These are phyloP conservation scores for Dillenia turbinata DNA, from an alignment of 164 flowering plant species.

Conservation along the genomic window DNA sequence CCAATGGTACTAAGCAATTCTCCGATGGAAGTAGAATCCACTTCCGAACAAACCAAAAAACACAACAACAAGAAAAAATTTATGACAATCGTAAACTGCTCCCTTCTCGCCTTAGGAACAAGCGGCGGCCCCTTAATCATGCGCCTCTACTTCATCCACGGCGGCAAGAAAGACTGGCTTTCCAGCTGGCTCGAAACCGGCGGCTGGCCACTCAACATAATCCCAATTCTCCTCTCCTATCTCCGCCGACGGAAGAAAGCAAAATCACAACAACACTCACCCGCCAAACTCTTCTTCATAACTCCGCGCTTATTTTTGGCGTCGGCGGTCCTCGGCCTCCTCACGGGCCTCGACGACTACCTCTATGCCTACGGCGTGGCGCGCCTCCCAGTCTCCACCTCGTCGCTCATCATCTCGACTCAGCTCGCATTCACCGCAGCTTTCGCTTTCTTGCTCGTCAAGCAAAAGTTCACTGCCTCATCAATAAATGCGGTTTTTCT, in stretches of 20 bases:
- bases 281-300: slow-evolving; percentile 21
- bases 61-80: neutral
- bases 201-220: slow-evolving; percentile 45
- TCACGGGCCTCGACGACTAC: slow-evolving; percentile 43
- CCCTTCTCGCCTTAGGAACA: slow-evolving; percentile 34
- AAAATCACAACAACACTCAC: neutral
- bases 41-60: neutral
- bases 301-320: slow-evolving; percentile 20
- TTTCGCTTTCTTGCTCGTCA: slow-evolving; percentile 43
- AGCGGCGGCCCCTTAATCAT: slow-evolving; percentile 46
- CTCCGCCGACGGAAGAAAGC: slow-evolving; percentile 18
- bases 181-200: slow-evolving; percentile 48
- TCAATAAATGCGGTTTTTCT: slow-evolving; percentile 45
- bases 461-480: slow-evolving; percentile 42
- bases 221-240: slow-evolving; percentile 33
- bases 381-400: slow-evolving; percentile 53
- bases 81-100: slow-evolving; percentile 24
- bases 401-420: slow-evolving; percentile 34
- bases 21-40: neutral
- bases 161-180: slow-evolving; percentile 53
- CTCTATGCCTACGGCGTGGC: slow-evolving; percentile 44
- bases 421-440: slow-evolving; percentile 56
- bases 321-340: slow-evolving; percentile 33
- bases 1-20: no score
- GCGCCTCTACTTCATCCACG: slow-evolving; percentile 60